These are phyloP conservation scores for Boletus rubescentipes DNA, from an alignment of 768 basidiomycete species.

Conservation along the genomic window DNA sequence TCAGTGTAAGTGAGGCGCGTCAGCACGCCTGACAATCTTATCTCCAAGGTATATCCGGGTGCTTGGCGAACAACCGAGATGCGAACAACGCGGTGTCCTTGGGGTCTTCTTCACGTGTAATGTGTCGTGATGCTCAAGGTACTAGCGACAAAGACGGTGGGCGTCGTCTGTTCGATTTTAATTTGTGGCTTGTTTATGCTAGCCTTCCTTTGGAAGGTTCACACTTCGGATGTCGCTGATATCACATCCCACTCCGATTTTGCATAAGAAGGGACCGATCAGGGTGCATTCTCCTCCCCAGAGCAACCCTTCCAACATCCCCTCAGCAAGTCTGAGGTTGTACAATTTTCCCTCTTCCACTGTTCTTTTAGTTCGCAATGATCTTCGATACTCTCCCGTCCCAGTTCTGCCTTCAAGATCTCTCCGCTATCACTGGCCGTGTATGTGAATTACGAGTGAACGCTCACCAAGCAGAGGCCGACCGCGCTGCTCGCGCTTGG, in stretches of 20 bases:
- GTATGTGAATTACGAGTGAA: slow-evolving; percentile 38
- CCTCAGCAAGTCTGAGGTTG: slow-evolving; percentile 29
- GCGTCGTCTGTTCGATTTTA: slow-evolving; percentile 21
- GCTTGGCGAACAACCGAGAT: slow-evolving; percentile 23
- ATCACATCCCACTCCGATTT: slow-evolving; percentile 21
- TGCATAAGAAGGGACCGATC: slow-evolving; percentile 30
- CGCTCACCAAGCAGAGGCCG: slow-evolving; percentile 34
- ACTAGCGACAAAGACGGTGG: slow-evolving; percentile 31
- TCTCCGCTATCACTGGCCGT: slow-evolving; percentile 35
- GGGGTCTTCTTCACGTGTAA: slow-evolving; percentile 30
- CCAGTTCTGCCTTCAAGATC: slow-evolving; percentile 37
- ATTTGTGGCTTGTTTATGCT: slow-evolving; percentile 29
- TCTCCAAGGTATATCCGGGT: slow-evolving; percentile 8
- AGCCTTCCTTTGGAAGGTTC: slow-evolving; percentile 21
- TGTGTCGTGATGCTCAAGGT: slow-evolving; percentile 30
- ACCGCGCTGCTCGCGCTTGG: slow-evolving; percentile 33
- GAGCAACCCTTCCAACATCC: slow-evolving; percentile 4
- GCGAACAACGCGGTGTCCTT: slow-evolving; percentile 29
- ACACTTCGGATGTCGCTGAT: slow-evolving; percentile 19
- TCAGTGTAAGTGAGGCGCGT: slow-evolving; percentile 10
- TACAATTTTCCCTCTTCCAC: slow-evolving; percentile 16
- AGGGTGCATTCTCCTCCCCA: slow-evolving; percentile 5
- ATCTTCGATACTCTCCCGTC: slow-evolving; percentile 32
- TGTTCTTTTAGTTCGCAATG: slow-evolving; percentile 26
- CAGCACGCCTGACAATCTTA: slow-evolving; percentile 24